Evolutionary conservation across 129 eudicot species (phyloP).

Genomic region (Chrysanthemum seticuspe): DNA sequence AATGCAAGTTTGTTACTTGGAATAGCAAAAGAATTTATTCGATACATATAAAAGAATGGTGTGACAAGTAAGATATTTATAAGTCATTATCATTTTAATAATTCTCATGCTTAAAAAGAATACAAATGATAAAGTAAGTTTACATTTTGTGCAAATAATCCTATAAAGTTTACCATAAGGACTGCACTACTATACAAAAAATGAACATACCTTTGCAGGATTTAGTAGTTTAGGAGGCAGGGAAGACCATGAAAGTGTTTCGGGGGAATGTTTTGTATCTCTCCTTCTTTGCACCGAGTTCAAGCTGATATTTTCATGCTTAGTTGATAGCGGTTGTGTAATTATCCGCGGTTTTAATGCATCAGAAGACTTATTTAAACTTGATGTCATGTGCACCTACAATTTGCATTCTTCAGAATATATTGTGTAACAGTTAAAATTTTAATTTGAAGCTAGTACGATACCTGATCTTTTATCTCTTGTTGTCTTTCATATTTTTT

Average conservation of each 20-base stretch:
- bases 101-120: no score
- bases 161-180: no score
- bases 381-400: conserved; percentile 42
- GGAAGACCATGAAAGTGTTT: conserved; percentile 54
- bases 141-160: no score
- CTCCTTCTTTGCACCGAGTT: conserved; percentile 40
- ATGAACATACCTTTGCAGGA: conserved; percentile 69
- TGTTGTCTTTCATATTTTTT: conserved; percentile 43
- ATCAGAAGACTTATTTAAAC: conserved; percentile 39
- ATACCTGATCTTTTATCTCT: conserved; percentile 71
- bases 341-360: conserved; percentile 26
- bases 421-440: background rate
- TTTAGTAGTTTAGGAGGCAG: conserved; percentile 64
- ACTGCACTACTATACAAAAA: no score
- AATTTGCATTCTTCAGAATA: conserved; percentile 13
- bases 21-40: no score
- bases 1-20: no score
- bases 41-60: no score
- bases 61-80: no score
- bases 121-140: no score
- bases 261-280: conserved; percentile 53
- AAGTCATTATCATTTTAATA: no score
- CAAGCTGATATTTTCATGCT: conserved; percentile 58
- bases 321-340: conserved; percentile 32
- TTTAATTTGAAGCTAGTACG: conserved; percentile 2